These are phyloP conservation scores for Monilinia laxa DNA, from an alignment of 2,329 filamentous ascomycete genomes.

Conservation along the genomic window DNA sequence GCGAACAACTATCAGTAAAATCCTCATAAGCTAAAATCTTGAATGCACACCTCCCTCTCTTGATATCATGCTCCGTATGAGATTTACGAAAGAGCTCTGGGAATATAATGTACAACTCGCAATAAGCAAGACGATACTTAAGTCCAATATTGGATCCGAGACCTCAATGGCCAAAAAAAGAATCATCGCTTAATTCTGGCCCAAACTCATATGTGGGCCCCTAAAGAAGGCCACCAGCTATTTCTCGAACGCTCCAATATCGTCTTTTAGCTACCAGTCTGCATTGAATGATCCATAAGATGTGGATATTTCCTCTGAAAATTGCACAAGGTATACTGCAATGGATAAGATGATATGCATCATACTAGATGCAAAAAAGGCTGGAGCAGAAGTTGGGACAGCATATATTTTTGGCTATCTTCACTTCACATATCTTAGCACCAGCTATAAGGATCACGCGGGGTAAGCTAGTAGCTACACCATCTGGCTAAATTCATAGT, in stretches of 20 bases:
- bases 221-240: slow-evolving; percentile 46
- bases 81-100: slow-evolving; percentile 40
- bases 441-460: too few species aligned
- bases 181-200: slow-evolving; percentile 24
- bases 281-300: slow-evolving; percentile 30
- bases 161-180: neutral
- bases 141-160: neutral
- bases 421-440: too few species aligned
- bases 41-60: slow-evolving; percentile 29
- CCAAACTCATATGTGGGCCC: slow-evolving; percentile 45
- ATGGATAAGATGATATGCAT: too few species aligned
- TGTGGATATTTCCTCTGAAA: slow-evolving; percentile 32
- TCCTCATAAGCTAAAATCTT: neutral
- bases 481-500: too few species aligned
- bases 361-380: slow-evolving; percentile 4
- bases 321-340: slow-evolving; percentile 27
- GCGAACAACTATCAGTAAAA: slow-evolving; percentile 1
- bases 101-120: slow-evolving; percentile 41
- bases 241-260: slow-evolving; percentile 19
- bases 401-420: too few species aligned
- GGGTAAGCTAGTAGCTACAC: too few species aligned
- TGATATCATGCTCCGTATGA: slow-evolving; percentile 33
- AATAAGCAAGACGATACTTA: slow-evolving; percentile 29
- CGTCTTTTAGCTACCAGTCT: slow-evolving; percentile 30
- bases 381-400: too few species aligned